Evolutionary conservation across 805 yeast species (phyloP).

Genomic region (Yarrowia sp.): DNA sequence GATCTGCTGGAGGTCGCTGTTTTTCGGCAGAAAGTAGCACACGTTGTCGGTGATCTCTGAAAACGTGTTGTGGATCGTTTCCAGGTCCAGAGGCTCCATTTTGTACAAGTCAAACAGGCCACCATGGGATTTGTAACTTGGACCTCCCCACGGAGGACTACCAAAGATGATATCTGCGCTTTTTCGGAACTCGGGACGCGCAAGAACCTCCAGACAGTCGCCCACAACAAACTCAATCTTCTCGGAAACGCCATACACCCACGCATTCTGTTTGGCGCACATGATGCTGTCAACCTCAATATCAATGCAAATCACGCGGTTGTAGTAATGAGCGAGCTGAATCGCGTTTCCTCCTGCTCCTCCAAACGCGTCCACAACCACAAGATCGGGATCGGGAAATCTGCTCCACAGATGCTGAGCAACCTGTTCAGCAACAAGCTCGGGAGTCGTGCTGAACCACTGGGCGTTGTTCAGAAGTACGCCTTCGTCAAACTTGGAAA

Average conservation of each 20-base stretch:
- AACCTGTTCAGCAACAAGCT: slow-evolving; percentile 55
- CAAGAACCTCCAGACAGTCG: slow-evolving; percentile 47
- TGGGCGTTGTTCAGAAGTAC: slow-evolving; percentile 66
- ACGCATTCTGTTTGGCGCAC: slow-evolving; percentile 52
- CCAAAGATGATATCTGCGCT: slow-evolving; percentile 56
- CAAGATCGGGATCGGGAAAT: slow-evolving; percentile 30
- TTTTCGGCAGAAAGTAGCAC: slow-evolving; percentile 34
- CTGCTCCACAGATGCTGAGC: slow-evolving; percentile 32
- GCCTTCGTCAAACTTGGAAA: slow-evolving; percentile 64
- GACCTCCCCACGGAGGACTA: slow-evolving; percentile 93
- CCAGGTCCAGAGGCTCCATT: slow-evolving; percentile 27
- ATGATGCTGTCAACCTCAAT: slow-evolving; percentile 30
- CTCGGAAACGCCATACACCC: slow-evolving; percentile 55
- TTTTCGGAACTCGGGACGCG: neutral
- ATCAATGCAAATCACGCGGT: slow-evolving; percentile 35
- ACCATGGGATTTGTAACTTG: slow-evolving; percentile 44
- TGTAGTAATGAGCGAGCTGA: slow-evolving; percentile 57
- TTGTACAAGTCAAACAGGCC: slow-evolving; percentile 29
- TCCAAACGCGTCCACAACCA: slow-evolving; percentile 66
- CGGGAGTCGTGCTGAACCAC: slow-evolving; percentile 91
- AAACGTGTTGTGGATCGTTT: slow-evolving; percentile 29
- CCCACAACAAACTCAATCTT: slow-evolving; percentile 49
- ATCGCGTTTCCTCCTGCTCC: slow-evolving; percentile 89
- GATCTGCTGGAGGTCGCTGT: slow-evolving; percentile 31
- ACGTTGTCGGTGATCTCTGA: slow-evolving; percentile 26